A percentile compares a stretch with the other conserved stretches of the same genome.
Evolutionary conservation across 306 rosid genomes (phyloP).

Genomic region (Lotus japonicus): DNA sequence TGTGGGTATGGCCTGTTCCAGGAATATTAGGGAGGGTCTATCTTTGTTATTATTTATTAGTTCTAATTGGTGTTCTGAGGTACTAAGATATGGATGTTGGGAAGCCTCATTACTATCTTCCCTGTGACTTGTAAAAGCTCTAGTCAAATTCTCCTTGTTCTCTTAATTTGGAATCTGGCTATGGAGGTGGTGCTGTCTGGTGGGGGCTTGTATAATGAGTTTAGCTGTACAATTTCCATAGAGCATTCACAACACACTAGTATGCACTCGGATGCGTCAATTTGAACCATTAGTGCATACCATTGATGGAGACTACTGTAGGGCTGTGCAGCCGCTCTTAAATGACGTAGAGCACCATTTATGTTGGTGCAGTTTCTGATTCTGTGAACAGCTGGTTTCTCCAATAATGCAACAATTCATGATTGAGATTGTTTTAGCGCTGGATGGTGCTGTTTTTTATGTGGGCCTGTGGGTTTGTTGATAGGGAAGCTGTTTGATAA

Average conservation of each 20-base stretch:
- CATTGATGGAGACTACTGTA: slow-evolving; percentile 30
- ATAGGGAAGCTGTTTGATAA: slow-evolving; percentile 20
- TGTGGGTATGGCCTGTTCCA: slow-evolving; percentile 17
- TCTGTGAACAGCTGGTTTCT: slow-evolving; percentile 22
- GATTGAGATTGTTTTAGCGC: slow-evolving; percentile 17
- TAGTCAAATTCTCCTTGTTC: slow-evolving; percentile 3
- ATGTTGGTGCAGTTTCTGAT: slow-evolving; percentile 24
- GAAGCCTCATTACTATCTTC: slow-evolving; percentile 13
- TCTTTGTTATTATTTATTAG: slow-evolving; percentile 5
- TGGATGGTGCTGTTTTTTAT: slow-evolving; percentile 13
- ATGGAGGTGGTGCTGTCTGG: slow-evolving; percentile 25
- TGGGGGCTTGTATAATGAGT: slow-evolving; percentile 23
- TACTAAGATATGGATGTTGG: slow-evolving; percentile 24
- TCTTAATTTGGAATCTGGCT: slow-evolving; percentile 10
- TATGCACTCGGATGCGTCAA: slow-evolving; percentile 26
- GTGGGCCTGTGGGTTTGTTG: slow-evolving; percentile 12
- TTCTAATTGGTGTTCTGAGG: slow-evolving; percentile 27
- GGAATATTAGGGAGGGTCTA: slow-evolving; percentile 29
- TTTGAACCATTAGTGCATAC: slow-evolving; percentile 22
- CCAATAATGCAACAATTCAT: slow-evolving; percentile 19
- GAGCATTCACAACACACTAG: slow-evolving; percentile 12
- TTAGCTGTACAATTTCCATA: slow-evolving; percentile 13
- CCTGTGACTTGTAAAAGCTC: slow-evolving; percentile 7
- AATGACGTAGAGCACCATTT: slow-evolving; percentile 12
- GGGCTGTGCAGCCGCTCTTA: slow-evolving; percentile 11